A percentile compares a stretch with the other conserved stretches of the same genome.
Conservation (phyloP, 2,329 filamentous ascomycete species). For the Chalaropsis thielavioides region DNA sequence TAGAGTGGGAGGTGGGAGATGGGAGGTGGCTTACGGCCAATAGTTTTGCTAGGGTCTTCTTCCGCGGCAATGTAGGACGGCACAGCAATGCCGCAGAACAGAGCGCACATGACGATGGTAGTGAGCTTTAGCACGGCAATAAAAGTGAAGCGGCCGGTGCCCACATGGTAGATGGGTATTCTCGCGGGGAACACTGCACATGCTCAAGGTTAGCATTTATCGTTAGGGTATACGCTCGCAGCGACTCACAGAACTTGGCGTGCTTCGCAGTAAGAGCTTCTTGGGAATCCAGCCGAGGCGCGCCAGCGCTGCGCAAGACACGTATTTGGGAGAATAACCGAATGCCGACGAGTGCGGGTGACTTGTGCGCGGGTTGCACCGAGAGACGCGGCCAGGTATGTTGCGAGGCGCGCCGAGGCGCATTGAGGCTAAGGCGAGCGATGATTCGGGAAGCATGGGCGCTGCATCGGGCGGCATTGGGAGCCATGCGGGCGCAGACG, state of each 20-base stretch:
- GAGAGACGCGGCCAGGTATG: neutral
- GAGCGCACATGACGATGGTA: conserved; percentile 52
- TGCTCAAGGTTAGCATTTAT: neutral
- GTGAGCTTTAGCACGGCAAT: conserved; percentile 57
- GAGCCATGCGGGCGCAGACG: neutral
- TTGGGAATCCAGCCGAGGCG: neutral
- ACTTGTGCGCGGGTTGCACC: neutral
- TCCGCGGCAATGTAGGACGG: conserved; percentile 40
- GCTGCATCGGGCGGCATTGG: neutral
- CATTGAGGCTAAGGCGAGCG: neutral
- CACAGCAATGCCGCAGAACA: conserved; percentile 49
- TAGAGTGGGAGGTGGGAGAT: neutral
- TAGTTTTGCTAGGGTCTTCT: conserved; percentile 26
- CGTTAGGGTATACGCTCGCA: neutral
- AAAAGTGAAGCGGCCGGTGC: conserved; percentile 50
- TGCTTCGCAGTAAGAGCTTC: neutral
- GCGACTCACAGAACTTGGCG: conserved; percentile 1
- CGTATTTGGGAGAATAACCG: neutral
- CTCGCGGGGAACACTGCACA: conserved; percentile 37
- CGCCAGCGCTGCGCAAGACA: neutral
- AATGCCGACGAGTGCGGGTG: neutral
- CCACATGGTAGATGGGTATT: conserved; percentile 62
- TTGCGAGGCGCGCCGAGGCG: neutral
- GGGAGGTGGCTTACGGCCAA: conserved; percentile 26
- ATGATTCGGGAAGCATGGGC: neutral